These are phyloP conservation scores for Petasospora fabianii DNA, from an alignment of 1,139 yeast species.

Conservation along the genomic window DNA sequence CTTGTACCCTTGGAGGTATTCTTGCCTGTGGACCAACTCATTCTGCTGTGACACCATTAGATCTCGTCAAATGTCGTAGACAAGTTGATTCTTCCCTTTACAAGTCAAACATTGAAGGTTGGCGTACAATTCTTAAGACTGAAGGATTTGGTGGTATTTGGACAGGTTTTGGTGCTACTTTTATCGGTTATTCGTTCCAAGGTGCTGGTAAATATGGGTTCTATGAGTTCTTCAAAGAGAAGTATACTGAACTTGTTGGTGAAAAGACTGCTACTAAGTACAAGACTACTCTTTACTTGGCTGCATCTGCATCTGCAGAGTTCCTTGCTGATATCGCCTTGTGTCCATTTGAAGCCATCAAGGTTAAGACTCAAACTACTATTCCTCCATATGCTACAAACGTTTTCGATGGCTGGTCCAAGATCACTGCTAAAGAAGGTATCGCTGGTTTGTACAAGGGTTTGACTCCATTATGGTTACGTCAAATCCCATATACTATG, in stretches of 20 bases:
- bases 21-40: conserved; percentile 95
- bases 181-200: conserved; percentile 86
- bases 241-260: conserved; percentile 67
- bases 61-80: conserved; percentile 86
- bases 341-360: conserved; percentile 92
- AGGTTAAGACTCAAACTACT: conserved; percentile 89
- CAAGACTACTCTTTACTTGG: conserved; percentile 70
- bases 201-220: conserved; percentile 97
- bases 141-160: conserved; percentile 72
- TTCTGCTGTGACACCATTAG: conserved; percentile 87
- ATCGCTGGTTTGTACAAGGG: conserved; percentile 78
- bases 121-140: conserved; percentile 64
- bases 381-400: conserved; percentile 73
- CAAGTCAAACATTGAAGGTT: conserved; percentile 73
- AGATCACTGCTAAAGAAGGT: conserved; percentile 66
- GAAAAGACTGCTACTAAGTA: conserved; percentile 57
- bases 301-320: conserved; percentile 91
- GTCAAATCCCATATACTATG: conserved; percentile 97
- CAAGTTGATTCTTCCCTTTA: conserved; percentile 77
- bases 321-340: conserved; percentile 83
- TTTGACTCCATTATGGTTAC: conserved; percentile 83
- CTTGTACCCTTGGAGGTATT: conserved; percentile 88
- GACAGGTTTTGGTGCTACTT: conserved; percentile 89
- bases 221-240: conserved; percentile 83
- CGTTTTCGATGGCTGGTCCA: conserved; percentile 63